Evolutionary conservation across 2,329 filamentous ascomycete genomes (phyloP), one percentile per base, ranked within the genome.

Genomic region (Sordariomycetes sp.): DNA sequence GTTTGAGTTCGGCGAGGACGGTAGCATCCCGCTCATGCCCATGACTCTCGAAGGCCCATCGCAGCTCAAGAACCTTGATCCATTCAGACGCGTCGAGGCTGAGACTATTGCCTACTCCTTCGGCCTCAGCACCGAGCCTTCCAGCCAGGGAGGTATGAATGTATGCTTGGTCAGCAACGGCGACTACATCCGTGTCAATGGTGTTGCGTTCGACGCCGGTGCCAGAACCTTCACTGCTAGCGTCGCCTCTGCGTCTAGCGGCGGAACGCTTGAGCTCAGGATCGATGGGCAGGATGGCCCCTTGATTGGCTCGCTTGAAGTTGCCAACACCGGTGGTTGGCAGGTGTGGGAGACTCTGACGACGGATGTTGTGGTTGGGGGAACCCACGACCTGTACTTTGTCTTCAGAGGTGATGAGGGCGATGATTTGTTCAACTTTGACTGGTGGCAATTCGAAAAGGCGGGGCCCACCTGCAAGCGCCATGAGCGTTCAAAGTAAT

Each of bases 141-240:
- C 39, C 33, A 41, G 39, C 32, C 46, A 53, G 30, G 51, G 48
- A 16, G 47, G 46, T 11, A 42, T 49, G 12, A 37, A 46, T 30
- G 46, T 55, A 12, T 36, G 32, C 18, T 41, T 31, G 27, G 48
- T 52, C 45, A 43, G 44, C 37, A 47, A 53, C 41, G 43, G 43
- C 14, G 52, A 51, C 39, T 54, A 55, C 38, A 46, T 55, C 42
- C 54, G 53, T 40, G 45, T 54, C 36, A 44, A 43, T 24, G 52
- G 52, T 19, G 52, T 54, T 17, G 48, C 37, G 8, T 55, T 55
- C 27, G 50, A 49, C 28, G 26, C 18, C 6, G 49, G 50, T 4
- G 47, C 51, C 6, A 38, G 32, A 12, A 42, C 43, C 1, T 44
- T 54, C 24, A 39, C 36, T 19, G 46, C 45, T n/a, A 42, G 47